Evolutionary conservation across 345 rosid genomes (phyloP).

Genomic region (Eucalyptus lansdowneana): DNA sequence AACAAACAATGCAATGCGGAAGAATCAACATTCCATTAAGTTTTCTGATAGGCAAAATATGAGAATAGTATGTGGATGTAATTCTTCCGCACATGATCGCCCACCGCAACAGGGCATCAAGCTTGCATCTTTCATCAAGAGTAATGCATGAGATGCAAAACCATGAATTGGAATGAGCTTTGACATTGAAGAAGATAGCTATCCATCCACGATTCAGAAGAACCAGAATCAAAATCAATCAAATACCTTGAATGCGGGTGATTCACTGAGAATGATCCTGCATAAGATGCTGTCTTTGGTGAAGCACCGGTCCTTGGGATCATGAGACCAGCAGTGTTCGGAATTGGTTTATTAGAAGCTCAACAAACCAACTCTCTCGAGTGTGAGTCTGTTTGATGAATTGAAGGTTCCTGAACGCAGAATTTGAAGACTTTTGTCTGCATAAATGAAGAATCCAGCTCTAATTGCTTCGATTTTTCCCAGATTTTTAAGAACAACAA

Average conservation of each 20-base stretch:
- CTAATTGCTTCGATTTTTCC: neutral
- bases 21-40: too few relatives aligned
- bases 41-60: too few relatives aligned
- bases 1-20: too few relatives aligned
- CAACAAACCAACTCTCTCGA: neutral
- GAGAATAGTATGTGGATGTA: too few relatives aligned
- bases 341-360: neutral
- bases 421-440: neutral
- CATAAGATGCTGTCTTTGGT: neutral
- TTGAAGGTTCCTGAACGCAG: neutral
- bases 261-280: neutral
- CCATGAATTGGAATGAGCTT: neutral
- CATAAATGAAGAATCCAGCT: neutral
- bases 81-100: too few relatives aligned
- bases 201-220: neutral
- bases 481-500: too few relatives aligned
- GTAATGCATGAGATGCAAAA: too few relatives aligned
- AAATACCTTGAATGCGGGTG: neutral
- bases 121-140: too few relatives aligned
- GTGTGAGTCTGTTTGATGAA: rapidly evolving
- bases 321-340: neutral
- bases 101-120: too few relatives aligned
- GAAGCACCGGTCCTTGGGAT: rapidly evolving
- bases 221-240: neutral
- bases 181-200: neutral